Evolutionary conservation across 768 basidiomycete species (phyloP).

Genomic region (Leccinum aurantiacum): DNA sequence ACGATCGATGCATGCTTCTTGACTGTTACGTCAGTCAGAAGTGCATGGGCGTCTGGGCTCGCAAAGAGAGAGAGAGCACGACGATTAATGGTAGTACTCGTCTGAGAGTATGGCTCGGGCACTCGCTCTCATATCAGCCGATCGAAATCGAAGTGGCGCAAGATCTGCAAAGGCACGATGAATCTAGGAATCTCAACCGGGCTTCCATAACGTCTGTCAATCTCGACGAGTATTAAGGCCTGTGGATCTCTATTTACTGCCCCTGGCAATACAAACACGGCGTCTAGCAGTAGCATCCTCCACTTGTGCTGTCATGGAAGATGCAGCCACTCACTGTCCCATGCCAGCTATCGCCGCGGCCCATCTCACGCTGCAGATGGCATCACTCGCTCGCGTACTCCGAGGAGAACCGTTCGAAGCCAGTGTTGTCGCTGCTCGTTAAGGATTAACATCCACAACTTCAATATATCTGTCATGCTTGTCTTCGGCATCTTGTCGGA

Average conservation of each 20-base stretch:
- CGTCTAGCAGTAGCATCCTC: conserved; percentile 15
- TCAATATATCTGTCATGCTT: conserved; percentile 9
- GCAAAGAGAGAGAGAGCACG: background rate
- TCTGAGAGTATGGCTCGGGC: background rate
- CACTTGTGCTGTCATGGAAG: conserved; percentile 16
- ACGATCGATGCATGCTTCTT: conserved; percentile 11
- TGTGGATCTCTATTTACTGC: conserved; percentile 21
- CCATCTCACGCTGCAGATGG: conserved; percentile 16
- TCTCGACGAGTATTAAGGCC: conserved; percentile 19
- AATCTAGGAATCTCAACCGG: conserved; percentile 18
- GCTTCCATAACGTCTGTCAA: conserved; percentile 24
- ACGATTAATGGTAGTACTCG: background rate
- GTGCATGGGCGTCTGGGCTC: background rate
- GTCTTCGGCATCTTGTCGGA: conserved; percentile 10
- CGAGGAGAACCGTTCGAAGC: conserved; percentile 27
- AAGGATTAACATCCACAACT: conserved; percentile 26
- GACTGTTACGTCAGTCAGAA: conserved; percentile 8
- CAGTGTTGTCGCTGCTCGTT: conserved; percentile 1
- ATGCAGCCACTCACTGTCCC: conserved; percentile 1
- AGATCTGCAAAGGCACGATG: conserved; percentile 24
- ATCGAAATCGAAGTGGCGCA: conserved; percentile 20
- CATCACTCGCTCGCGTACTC: conserved; percentile 10
- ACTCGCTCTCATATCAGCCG: conserved; percentile 5
- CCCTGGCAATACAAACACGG: conserved; percentile 11
- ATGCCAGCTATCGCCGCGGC: conserved; percentile 26